These are phyloP conservation scores for Aquilaria agallochum DNA, from an alignment of 441 rosid species.

Conservation along the genomic window DNA sequence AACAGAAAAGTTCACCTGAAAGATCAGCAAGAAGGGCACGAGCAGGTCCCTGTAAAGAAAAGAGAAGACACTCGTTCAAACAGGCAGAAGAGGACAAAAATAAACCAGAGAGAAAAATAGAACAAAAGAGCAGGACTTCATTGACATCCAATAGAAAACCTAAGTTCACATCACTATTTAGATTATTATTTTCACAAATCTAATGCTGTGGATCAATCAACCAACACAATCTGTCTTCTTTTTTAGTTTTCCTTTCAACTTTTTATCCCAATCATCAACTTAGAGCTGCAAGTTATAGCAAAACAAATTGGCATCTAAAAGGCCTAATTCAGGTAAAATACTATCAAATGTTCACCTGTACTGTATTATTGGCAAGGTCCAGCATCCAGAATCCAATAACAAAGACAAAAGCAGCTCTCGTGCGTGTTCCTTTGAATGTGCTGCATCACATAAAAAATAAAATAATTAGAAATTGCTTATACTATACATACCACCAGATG, in stretches of 20 bases:
- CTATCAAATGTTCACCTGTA: slow-evolving; percentile 50
- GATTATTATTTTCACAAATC: too few species aligned
- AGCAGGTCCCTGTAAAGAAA: slow-evolving; percentile 78
- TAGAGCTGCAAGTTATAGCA: neutral
- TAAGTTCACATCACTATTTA: too few species aligned
- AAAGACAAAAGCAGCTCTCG: slow-evolving; percentile 84
- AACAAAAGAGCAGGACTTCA: too few species aligned
- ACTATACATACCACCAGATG: slow-evolving; percentile 5
- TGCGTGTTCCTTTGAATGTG: slow-evolving; percentile 78
- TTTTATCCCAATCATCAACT: too few species aligned
- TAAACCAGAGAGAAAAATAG: neutral
- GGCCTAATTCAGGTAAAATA: neutral
- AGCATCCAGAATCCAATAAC: slow-evolving; percentile 95
- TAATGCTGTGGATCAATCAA: too few species aligned
- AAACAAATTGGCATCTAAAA: neutral
- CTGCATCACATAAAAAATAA: slow-evolving; percentile 37
- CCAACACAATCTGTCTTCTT: too few species aligned
- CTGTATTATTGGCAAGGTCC: slow-evolving; percentile 96
- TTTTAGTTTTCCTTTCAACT: too few species aligned
- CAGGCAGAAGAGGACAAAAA: neutral
- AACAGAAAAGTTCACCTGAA: slow-evolving; percentile 42
- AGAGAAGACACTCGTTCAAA: slow-evolving; percentile 14
- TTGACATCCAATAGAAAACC: too few species aligned
- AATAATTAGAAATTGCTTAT: neutral
- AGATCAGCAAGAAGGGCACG: slow-evolving; percentile 96